Evolutionary conservation across 2,329 filamentous ascomycete genomes (phyloP), one percentile per base, ranked within the genome.

Genomic region (Lasiodiplodia gonubiensis): DNA sequence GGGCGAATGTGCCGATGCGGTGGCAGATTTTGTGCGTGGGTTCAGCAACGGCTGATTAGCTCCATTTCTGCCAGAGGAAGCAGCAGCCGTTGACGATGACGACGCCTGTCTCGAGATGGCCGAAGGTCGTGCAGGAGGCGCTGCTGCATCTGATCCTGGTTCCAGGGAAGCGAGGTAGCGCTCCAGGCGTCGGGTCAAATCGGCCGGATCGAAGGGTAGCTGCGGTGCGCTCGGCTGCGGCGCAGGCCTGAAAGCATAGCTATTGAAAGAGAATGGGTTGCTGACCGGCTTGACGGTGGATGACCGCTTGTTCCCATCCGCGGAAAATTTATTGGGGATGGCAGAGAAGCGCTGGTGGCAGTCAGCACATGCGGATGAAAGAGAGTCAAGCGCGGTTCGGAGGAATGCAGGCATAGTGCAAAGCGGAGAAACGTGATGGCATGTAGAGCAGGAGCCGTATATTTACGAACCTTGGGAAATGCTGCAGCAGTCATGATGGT

Each of bases 131-230:
- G 18, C 16, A 33, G 51, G 51, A 12, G 30, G 30, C 33, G 54
- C 21, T 18, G 54, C 35, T 8, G 54, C 21, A 23, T 37, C 37
- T 6, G 35, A n/a, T 14, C 18, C 23, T 11, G 57, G n/a, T 18
- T 51, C 59, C 39, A 63, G 30, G n/a, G 59, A 51, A 23, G 59
- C 59, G 42, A 63, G 59, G 46, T 63, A 63, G 59, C 42, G 42
- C 42, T 63, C 46, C 12, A 63, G 59, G 16, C 46, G 42, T 7
- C 59, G 59, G 59, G 59, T 63, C 25, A 63, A 30, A 1, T 63
- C 59, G 59, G 59, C 59, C n/a, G 59, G 46, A 14, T 63, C 59
- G 59, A 63, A 23, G 12, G 59, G 59, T 4, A 21, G 11, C 4
- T 18, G 46, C n/a, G 27, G 18, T 11, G 59, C 6, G 39, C 5